Conservation (phyloP, 306 rosid genomes). For the Rosa chinensis region DNA sequence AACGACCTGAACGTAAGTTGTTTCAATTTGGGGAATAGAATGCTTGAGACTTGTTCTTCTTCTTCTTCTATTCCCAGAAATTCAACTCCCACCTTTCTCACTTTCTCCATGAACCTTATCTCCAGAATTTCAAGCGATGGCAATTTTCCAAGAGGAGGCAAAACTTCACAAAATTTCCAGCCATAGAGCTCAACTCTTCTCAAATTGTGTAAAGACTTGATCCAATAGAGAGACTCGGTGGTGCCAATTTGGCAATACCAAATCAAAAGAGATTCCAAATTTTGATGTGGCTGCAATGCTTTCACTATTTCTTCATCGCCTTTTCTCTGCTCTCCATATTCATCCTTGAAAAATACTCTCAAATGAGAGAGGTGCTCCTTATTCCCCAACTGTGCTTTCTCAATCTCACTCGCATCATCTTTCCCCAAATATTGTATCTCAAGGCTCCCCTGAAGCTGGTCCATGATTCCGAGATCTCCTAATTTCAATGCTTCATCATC, state of each 20-base stretch:
- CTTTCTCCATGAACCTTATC: neutral
- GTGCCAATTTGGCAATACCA: fast-evolving
- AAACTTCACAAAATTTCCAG: no score
- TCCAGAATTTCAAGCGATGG: no score
- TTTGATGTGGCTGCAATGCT: constrained; percentile 6
- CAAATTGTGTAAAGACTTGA: neutral
- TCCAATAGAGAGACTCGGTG: neutral
- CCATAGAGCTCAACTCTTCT: neutral
- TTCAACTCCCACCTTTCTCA: constrained; percentile 12
- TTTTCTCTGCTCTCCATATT: no score
- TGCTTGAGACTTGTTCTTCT: neutral
- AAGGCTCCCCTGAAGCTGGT: neutral
- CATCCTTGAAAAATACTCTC: fast-evolving
- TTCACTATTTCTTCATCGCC: no score
- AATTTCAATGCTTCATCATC: neutral
- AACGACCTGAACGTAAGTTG: no score
- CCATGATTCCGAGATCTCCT: neutral
- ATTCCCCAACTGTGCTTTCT: no score
- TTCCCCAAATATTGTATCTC: no score
- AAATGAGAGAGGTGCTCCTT: no score
- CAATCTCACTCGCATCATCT: no score
- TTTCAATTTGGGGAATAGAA: neutral
- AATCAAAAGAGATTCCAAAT: neutral
- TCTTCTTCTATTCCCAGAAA: constrained; percentile 2
- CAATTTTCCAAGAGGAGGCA: no score